Percentiles rank a stretch among this genome's conserved stretches.
phyloP scores from a whole-genome alignment of 2,329 filamentous ascomycete species.

The Ampelomyces quisqualis region DNA sequence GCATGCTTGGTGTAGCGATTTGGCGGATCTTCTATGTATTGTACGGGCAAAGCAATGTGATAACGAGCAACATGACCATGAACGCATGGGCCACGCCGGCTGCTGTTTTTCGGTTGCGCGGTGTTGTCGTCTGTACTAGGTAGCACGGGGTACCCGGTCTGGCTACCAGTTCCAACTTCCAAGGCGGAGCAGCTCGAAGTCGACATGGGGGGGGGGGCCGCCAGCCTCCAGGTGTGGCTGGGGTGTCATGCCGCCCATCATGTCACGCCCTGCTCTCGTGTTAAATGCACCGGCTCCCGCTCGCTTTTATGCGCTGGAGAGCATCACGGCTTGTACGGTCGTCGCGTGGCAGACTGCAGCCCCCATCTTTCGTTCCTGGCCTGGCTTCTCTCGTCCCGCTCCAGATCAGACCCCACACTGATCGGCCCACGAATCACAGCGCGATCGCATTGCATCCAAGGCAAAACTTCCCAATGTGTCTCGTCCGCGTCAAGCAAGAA shows the following conservation, averaged over 20 bases:
- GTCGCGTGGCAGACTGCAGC: constrained; percentile 2
- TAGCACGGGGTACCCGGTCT: constrained; percentile 13
- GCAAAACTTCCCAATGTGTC: constrained; percentile 44
- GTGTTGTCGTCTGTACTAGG: no score
- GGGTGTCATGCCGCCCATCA: constrained; percentile 27
- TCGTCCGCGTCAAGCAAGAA: constrained; percentile 49
- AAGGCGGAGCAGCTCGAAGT: constrained; percentile 27
- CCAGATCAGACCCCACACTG: constrained; percentile 24
- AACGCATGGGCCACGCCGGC: no score
- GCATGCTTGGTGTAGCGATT: constrained; percentile 22
- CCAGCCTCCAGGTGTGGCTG: constrained; percentile 33
- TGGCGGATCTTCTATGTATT: constrained; percentile 19
- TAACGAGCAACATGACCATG: constrained; percentile 25
- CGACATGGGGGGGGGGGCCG: constrained; percentile 33
- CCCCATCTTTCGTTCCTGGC: constrained; percentile 7
- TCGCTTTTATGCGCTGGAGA: background rate
- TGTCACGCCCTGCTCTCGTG: constrained; percentile 18
- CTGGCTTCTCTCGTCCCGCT: constrained; percentile 11
- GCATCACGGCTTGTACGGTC: no score
- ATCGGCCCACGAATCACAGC: constrained; percentile 37
- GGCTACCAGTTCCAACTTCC: constrained; percentile 21
- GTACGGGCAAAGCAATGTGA: constrained; percentile 27
- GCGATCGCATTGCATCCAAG: constrained; percentile 26
- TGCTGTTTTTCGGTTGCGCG: no score
- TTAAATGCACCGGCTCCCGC: constrained; percentile 19